These are phyloP conservation scores for Gaeumannomyces sp. DNA, from an alignment of 2,329 filamentous ascomycete genomes.

Conservation along the genomic window DNA sequence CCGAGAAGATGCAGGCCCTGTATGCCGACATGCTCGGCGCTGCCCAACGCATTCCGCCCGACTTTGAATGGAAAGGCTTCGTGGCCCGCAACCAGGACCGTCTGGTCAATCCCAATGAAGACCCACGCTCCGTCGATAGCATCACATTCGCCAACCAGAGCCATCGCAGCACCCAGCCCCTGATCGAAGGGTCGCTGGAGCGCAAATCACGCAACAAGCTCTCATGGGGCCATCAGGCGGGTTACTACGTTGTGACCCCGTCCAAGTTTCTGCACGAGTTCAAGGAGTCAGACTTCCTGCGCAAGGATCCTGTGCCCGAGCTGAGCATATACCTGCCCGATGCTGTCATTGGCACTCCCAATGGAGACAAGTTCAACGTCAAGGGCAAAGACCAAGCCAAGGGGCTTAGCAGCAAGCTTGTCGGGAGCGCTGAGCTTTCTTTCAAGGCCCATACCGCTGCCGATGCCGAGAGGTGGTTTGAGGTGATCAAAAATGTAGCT, in stretches of 20 bases:
- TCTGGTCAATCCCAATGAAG: slow-evolving; percentile 71
- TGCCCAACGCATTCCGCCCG: slow-evolving; percentile 68
- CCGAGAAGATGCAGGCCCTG: slow-evolving; percentile 73
- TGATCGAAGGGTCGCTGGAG: slow-evolving; percentile 85
- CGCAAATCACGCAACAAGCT: slow-evolving; percentile 86
- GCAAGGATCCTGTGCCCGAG: slow-evolving; percentile 73
- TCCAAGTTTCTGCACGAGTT: slow-evolving; percentile 91
- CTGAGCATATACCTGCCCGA: slow-evolving; percentile 89
- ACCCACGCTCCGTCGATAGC: slow-evolving; percentile 65
- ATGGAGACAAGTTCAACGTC: slow-evolving; percentile 81
- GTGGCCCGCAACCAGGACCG: slow-evolving; percentile 61
- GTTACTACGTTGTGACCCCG: slow-evolving; percentile 87
- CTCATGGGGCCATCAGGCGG: slow-evolving; percentile 66
- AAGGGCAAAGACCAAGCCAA: slow-evolving; percentile 91
- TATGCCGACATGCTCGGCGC: slow-evolving; percentile 78
- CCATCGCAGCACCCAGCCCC: slow-evolving; percentile 69
- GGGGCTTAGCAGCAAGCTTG: slow-evolving; percentile 73
- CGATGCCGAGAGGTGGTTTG: slow-evolving; percentile 82
- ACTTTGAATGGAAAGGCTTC: slow-evolving; percentile 93
- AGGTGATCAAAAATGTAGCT: slow-evolving; percentile 58
- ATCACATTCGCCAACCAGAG: slow-evolving; percentile 85
- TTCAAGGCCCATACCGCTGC: slow-evolving; percentile 82
- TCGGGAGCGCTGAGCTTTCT: slow-evolving; percentile 69
- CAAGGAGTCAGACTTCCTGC: slow-evolving; percentile 75
- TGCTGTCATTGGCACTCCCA: slow-evolving; percentile 65